Evolutionary conservation across 1,284 basidiomycete genomes (phyloP).

Genomic region (Microbotryum scabiosae): DNA sequence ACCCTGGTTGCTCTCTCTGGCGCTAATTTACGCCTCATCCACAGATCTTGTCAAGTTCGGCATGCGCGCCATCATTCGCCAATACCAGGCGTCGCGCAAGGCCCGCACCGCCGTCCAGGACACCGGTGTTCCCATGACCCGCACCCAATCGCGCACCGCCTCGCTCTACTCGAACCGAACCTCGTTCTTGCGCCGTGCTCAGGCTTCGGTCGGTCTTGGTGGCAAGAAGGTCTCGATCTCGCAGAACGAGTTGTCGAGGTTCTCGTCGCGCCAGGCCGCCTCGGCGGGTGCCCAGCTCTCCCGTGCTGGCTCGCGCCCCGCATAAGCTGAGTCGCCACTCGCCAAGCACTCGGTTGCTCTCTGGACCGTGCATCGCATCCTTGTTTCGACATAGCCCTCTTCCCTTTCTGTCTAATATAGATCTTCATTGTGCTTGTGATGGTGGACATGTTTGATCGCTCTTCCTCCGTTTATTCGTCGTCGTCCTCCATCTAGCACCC

Average conservation of each 20-base stretch:
- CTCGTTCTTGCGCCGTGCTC: conserved; percentile 75
- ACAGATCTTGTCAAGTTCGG: conserved; percentile 93
- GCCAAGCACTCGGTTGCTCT: no score
- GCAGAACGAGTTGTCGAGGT: conserved; percentile 43
- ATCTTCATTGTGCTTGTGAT: no score
- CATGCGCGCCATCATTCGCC: conserved; percentile 86
- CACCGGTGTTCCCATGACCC: conserved; percentile 64
- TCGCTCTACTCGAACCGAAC: conserved; percentile 89
- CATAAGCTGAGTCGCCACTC: no score
- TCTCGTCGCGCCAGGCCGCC: conserved; percentile 31
- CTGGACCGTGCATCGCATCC: no score
- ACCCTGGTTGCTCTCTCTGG: conserved; percentile 62
- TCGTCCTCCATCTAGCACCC: no score
- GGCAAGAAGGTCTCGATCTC: conserved; percentile 53
- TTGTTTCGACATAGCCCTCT: no score
- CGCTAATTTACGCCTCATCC: conserved; percentile 47
- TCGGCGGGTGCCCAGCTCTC: neutral
- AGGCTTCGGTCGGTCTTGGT: conserved; percentile 70
- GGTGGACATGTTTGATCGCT: no score
- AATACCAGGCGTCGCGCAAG: conserved; percentile 49
- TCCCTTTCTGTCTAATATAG: no score
- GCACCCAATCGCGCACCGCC: conserved; percentile 84
- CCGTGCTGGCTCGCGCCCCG: no score
- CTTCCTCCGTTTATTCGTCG: no score
- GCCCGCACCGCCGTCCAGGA: conserved; percentile 49